These are phyloP conservation scores for Smittium culicis DNA, from an alignment of 371 early-diverging fungal genomes.

Conservation along the genomic window DNA sequence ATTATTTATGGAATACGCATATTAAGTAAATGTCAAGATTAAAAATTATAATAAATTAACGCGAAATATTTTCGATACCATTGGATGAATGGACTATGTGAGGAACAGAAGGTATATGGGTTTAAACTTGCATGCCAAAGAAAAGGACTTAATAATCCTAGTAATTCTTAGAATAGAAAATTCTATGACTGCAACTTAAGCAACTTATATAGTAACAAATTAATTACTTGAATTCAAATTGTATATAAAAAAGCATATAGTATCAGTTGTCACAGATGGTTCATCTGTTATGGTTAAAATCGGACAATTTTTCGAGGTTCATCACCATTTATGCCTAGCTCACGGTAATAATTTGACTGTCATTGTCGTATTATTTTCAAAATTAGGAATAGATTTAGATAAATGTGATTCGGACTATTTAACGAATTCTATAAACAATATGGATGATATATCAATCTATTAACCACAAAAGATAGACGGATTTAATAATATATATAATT, in stretches of 20 bases:
- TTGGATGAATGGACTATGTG: not conserved
- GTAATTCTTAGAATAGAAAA: not conserved
- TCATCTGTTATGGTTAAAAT: not conserved
- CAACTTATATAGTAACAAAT: not conserved
- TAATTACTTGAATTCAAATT: not conserved
- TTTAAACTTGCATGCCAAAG: not conserved
- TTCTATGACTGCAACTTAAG: not conserved
- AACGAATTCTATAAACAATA: not conserved
- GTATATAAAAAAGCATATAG: not conserved
- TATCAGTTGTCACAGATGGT: not conserved
- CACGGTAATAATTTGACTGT: not conserved
- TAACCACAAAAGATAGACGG: not conserved
- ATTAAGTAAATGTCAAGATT: not conserved
- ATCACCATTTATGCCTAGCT: not conserved
- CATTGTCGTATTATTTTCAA: not conserved
- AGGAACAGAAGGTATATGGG: not conserved
- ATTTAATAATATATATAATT: not conserved
- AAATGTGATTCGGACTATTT: not conserved
- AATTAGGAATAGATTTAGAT: not conserved
- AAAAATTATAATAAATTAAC: not conserved
- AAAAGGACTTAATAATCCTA: not conserved
- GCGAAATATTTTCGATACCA: not conserved
- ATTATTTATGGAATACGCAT: not conserved
- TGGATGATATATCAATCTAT: not conserved
- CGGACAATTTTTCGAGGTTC: not conserved